Conservation (phyloP, 495 filamentous ascomycete species). For the Lindgomyces ingoldianus region DNA sequence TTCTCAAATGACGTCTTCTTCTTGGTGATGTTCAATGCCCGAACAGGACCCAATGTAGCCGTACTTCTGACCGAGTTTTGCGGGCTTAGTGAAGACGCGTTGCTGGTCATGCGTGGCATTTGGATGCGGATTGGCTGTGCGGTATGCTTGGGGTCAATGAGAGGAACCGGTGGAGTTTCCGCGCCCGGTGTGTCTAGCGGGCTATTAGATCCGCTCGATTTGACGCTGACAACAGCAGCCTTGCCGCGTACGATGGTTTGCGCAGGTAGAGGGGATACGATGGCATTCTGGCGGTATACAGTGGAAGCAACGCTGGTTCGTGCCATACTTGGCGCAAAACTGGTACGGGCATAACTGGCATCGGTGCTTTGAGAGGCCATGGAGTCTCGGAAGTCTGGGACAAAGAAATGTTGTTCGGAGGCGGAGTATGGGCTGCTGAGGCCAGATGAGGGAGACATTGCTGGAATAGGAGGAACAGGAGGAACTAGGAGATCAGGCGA, state of each 20-base stretch:
- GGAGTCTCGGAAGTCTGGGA: conserved; percentile 89
- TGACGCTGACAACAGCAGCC: conserved; percentile 88
- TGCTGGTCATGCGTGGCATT: conserved; percentile 39
- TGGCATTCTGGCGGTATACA: conserved; percentile 84
- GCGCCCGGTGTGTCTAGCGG: conserved; percentile 30
- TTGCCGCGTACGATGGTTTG: conserved; percentile 82
- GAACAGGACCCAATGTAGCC: conserved; percentile 39
- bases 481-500: conserved; percentile 83
- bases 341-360: conserved; percentile 61
- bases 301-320: conserved; percentile 87
- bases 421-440: conserved; percentile 57
- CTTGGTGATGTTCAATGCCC: conserved; percentile 39
- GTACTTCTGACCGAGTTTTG: conserved; percentile 35
- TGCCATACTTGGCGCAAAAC: conserved; percentile 61
- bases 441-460: conserved; percentile 51
- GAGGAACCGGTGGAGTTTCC: conserved; percentile 36
- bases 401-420: conserved; percentile 86
- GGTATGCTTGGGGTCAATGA: conserved; percentile 33
- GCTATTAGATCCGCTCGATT: conserved; percentile 52
- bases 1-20: conserved; percentile 19
- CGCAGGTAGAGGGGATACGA: conserved; percentile 76
- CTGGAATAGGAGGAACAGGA: conserved; percentile 88
- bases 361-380: conserved; percentile 69
- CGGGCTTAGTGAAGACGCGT: conserved; percentile 20
- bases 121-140: conserved; percentile 37